Conservation (phyloP, 1,139 yeast genomes). For the Suzukiozyma palmioleophila region DNA sequence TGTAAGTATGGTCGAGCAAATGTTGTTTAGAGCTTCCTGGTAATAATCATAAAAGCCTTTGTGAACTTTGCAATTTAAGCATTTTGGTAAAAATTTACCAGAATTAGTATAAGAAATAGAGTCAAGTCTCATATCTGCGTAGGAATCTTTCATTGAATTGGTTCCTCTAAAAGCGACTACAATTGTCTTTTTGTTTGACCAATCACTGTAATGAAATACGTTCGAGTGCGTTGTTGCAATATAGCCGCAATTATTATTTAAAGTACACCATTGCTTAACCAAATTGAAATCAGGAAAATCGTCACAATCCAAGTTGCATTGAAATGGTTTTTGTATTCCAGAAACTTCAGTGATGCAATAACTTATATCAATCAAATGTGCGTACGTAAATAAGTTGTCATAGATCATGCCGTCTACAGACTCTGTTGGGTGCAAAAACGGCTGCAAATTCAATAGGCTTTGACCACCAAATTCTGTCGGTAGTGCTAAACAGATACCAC, state of each 20-base stretch:
- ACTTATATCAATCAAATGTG: constrained; percentile 46
- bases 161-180: constrained; percentile 47
- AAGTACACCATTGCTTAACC: constrained; percentile 44
- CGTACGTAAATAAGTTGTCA: constrained; percentile 32
- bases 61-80: constrained; percentile 44
- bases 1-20: constrained; percentile 21
- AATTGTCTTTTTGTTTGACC: constrained; percentile 24
- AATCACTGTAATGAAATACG: constrained; percentile 20
- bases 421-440: constrained; percentile 11
- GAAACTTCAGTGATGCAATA: constrained; percentile 42
- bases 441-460: neutral
- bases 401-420: constrained; percentile 14
- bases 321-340: constrained; percentile 36
- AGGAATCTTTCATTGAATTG: constrained; percentile 41
- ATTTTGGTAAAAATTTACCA: constrained; percentile 21
- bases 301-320: constrained; percentile 42
- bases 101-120: constrained; percentile 29
- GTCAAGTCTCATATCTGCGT: constrained; percentile 41
- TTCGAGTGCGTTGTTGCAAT: constrained; percentile 31
- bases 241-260: constrained; percentile 37
- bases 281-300: constrained; percentile 39
- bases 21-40: constrained; percentile 24
- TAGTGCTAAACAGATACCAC: neutral
- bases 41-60: constrained; percentile 40
- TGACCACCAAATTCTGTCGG: neutral